These are phyloP conservation scores for Aureobasidium sp. DNA, from an alignment of 2,329 filamentous ascomycete species.

Conservation along the genomic window DNA sequence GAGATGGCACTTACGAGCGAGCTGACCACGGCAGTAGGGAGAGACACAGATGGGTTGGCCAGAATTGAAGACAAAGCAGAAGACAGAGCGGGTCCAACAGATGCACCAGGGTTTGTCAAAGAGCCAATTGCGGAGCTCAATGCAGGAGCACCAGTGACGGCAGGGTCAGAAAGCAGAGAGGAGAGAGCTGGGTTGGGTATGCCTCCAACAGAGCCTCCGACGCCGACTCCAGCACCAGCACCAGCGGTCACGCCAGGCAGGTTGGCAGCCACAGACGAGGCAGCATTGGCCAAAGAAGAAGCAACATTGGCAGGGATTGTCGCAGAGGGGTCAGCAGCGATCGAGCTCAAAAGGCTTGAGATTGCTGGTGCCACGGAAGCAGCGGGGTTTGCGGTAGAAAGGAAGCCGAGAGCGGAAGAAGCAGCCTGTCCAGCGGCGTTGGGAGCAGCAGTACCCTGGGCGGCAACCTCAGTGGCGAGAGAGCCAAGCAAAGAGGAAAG, in stretches of 20 bases:
- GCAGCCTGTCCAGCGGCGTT: neutral
- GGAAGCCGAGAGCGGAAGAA: neutral
- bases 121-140: neutral
- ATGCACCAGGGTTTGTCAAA: neutral
- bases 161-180: neutral
- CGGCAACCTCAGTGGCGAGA: neutral
- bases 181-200: neutral
- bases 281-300: constrained; percentile 2
- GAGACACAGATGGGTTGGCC: constrained; percentile 3
- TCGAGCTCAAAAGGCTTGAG: neutral
- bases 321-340: neutral
- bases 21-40: neutral
- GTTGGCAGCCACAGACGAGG: neutral
- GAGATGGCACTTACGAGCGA: neutral
- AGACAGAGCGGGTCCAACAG: neutral
- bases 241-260: neutral
- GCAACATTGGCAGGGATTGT: neutral
- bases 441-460: neutral
- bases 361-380: neutral
- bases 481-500: neutral
- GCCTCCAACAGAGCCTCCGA: neutral
- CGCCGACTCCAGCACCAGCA: neutral
- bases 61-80: constrained; percentile 1
- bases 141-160: neutral
- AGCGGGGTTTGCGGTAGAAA: neutral